These are phyloP conservation scores for Melocanna baccifera DNA, from an alignment of 176 grass and related monocot species.

Conservation along the genomic window DNA sequence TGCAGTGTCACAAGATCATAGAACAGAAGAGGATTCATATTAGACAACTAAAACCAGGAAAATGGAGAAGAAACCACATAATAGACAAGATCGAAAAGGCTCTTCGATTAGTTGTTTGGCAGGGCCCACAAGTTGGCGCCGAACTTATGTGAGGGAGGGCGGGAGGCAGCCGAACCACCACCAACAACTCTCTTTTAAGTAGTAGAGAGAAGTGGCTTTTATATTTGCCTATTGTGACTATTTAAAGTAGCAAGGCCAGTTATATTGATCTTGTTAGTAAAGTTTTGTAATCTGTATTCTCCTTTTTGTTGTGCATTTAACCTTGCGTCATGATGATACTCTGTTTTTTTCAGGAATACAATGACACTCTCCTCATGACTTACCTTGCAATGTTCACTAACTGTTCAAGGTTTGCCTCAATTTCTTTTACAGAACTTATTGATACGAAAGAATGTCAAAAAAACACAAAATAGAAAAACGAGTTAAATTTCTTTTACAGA, in stretches of 20 bases:
- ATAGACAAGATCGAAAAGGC: no score
- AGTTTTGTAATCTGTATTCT: neutral
- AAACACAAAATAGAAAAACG: neutral
- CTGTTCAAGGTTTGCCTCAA: slow-evolving; percentile 63
- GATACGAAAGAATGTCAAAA: neutral
- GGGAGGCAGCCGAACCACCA: no score
- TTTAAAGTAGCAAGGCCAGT: neutral
- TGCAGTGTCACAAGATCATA: no score
- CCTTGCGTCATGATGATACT: neutral
- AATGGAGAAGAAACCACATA: no score
- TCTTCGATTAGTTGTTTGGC: no score
- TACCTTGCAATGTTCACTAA: slow-evolving; percentile 98
- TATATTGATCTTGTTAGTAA: neutral
- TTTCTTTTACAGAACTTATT: neutral
- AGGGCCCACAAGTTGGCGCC: no score
- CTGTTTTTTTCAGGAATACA: slow-evolving; percentile 76
- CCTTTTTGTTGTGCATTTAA: slow-evolving; percentile 6
- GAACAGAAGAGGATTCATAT: no score
- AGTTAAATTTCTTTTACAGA: neutral
- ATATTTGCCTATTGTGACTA: neutral
- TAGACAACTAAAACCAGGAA: no score
- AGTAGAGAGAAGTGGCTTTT: neutral
- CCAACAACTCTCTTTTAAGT: no score
- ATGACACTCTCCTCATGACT: slow-evolving; percentile 94
- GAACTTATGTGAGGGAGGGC: no score